Conservation (phyloP, 2,329 filamentous ascomycete genomes). For the Xenoacremonium recifei region DNA sequence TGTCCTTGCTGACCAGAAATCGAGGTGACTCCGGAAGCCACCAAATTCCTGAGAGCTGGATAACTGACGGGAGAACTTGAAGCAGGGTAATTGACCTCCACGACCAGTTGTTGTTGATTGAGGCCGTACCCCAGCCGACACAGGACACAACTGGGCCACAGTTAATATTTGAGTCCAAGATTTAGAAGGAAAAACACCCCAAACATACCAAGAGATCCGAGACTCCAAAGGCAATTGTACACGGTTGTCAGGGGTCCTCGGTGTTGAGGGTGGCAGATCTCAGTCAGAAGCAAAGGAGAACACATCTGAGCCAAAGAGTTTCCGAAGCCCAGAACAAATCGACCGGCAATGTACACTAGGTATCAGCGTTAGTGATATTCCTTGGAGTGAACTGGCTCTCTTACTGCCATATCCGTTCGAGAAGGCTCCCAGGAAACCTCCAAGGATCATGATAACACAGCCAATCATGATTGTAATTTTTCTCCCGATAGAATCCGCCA, state of each 20-base stretch:
- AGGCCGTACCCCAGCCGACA: conserved; percentile 59
- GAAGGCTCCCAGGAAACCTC: conserved; percentile 38
- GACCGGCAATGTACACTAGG: conserved; percentile 33
- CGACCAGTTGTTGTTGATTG: conserved; percentile 57
- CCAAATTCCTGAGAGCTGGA: conserved; percentile 62
- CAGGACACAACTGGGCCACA: conserved; percentile 49
- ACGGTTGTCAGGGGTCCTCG: conserved; percentile 61
- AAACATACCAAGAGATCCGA: conserved; percentile 41
- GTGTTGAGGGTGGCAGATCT: conserved; percentile 66
- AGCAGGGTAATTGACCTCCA: conserved; percentile 63
- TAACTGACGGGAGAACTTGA: conserved; percentile 56
- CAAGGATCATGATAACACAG: conserved; percentile 41
- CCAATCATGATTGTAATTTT: conserved; percentile 38
- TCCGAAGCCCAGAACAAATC: conserved; percentile 54
- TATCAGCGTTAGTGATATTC: background rate
- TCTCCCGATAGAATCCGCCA: conserved; percentile 40
- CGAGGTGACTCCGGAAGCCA: conserved; percentile 63
- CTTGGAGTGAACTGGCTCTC: conserved; percentile 3
- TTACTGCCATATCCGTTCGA: conserved; percentile 37
- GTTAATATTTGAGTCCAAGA: background rate
- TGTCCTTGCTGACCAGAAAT: conserved; percentile 61
- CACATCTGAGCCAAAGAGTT: conserved; percentile 61
- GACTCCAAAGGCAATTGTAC: conserved; percentile 66
- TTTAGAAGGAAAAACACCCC: background rate
- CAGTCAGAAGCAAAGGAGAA: conserved; percentile 60